Base-by-base conservation (phyloP, 208 protist species). In the Leishmania major region DNA sequence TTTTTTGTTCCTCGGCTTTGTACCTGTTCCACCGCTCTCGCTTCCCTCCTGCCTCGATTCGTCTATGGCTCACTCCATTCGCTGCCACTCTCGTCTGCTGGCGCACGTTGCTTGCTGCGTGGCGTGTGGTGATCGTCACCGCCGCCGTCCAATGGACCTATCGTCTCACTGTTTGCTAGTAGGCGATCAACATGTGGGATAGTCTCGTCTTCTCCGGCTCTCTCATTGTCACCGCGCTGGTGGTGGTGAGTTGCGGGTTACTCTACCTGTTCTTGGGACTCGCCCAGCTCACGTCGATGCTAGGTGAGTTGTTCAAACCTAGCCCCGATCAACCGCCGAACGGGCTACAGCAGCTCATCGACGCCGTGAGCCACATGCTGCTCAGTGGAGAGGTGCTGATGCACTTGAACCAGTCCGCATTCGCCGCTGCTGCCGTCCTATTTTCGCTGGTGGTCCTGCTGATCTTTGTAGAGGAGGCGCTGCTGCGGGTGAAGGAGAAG, bases 391-490 rank as follows among this genome's bases (percentile, higher is more conserved):
- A 78, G 45, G 62, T 40, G 1, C 73, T 79, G 35, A 69, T 67
- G 62, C 72, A 75, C 64, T 67, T 86, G 40, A 86, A 79, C 51
- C 82, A 86, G 45, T 82, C 82, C n/a, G 78, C 66, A 15, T 82
- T 86, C 70, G 82, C 82, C 35, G 78, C 78, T 3, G 75, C 79
- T 0, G 85, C 80, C 55, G 51, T 91, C 51, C 81, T 87, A 19
- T 75, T 89, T 25, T n/a, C 78, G 1, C 73, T 93, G 45, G 79
- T 93, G 0, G 43, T 90, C 43, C 71, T 94, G 75, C 75, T 94
- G 53, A 51, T 89, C 13, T 75, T 92, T 74, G 77, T 94, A 1
- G 93, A 96, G 31, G 82, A 83, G 49, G 84, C 79, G 8, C 75
- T 95, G 22, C 69, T 88, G 11, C 62, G 57, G 22, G 71, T 91